phyloP scores from a whole-genome alignment of 805 yeast species.

The Suhomyces sp. region DNA sequence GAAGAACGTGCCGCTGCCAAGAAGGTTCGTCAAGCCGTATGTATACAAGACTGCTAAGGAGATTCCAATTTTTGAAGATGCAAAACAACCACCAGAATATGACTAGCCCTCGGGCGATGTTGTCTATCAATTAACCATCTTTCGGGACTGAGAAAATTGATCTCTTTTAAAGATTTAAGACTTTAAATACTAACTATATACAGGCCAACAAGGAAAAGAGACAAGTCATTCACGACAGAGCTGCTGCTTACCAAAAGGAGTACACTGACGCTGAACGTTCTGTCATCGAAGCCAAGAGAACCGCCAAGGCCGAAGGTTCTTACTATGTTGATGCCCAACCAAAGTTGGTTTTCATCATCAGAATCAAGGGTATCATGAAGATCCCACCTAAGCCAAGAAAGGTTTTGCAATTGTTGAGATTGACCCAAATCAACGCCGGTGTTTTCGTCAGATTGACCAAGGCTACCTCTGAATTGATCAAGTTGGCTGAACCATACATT shows the following conservation, averaged over 20 bases:
- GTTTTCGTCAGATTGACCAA: constrained; percentile 92
- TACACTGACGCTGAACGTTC: constrained; percentile 91
- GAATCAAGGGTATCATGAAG: constrained; percentile 99
- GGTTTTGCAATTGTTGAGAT: constrained; percentile 91
- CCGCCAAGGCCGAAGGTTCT: constrained; percentile 90
- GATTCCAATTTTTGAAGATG: constrained; percentile 44
- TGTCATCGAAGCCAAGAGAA: constrained; percentile 81
- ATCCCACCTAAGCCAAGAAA: constrained; percentile 99
- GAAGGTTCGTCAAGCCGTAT: constrained; percentile 75
- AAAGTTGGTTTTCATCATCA: constrained; percentile 90
- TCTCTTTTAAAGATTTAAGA: background rate
- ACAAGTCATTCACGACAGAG: constrained; percentile 83
- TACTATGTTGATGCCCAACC: constrained; percentile 94
- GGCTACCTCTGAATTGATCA: constrained; percentile 90
- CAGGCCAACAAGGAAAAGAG: constrained; percentile 48
- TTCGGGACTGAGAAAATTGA: constrained; percentile 68
- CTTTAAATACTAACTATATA: constrained; percentile 32
- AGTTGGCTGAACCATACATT: constrained; percentile 93
- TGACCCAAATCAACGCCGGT: constrained; percentile 92
- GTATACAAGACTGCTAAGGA: constrained; percentile 33
- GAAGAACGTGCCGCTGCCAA: constrained; percentile 79
- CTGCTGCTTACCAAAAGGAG: constrained; percentile 95
- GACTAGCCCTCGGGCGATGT: constrained; percentile 68
- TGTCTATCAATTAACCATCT: constrained; percentile 80
- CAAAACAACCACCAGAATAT: constrained; percentile 44